Evolutionary conservation across 768 basidiomycete species (phyloP), one percentile per base, ranked within the genome.

Genomic region (Rhodotorula kratochvilovae): DNA sequence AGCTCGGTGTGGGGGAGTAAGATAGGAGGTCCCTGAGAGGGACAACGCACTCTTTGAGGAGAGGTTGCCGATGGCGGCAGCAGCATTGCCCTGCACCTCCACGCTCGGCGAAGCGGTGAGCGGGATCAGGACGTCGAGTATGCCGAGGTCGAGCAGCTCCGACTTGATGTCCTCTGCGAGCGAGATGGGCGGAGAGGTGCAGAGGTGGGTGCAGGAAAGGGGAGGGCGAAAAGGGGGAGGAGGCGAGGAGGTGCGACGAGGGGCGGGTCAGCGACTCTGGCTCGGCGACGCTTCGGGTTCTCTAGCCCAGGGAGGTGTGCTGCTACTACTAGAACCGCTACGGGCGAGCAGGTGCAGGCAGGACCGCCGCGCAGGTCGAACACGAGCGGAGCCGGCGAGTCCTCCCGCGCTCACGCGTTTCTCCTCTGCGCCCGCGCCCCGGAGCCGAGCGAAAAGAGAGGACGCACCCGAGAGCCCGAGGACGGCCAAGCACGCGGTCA

Each of bases 401-500:
- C n/a, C n/a, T n/a, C n/a, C n/a, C n/a, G n/a, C n/a, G n/a, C n/a
- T n/a, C n/a, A n/a, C n/a, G n/a, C n/a, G n/a, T n/a, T n/a, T n/a
- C n/a, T n/a, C n/a, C n/a, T n/a, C n/a, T n/a, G n/a, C n/a, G n/a
- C n/a, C n/a, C n/a, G n/a, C n/a, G n/a, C n/a, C 21, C 3, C 23
- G 4, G 48, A 21, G 16, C 27, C 3, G 48, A 27, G 27, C 21
- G 5, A 23, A 11, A 23, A 23, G n/a, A 29, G 11, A 8, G 29
- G 21, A 33, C 89, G 66, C 80, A 95, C 94, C 94, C 77, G 92
- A 95, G 76, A 99, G 80, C 11, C 95, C 96, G 72, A 99, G 82
- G 23, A 98, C 96, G 27, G 96, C 96, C 55, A 97, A 90, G 77
- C 95, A 98, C 12, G 96, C 96, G 54, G 96, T 99, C 96, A 99